Conservation (phyloP, 208 protist species). For the Naegleria gruberi region DNA sequence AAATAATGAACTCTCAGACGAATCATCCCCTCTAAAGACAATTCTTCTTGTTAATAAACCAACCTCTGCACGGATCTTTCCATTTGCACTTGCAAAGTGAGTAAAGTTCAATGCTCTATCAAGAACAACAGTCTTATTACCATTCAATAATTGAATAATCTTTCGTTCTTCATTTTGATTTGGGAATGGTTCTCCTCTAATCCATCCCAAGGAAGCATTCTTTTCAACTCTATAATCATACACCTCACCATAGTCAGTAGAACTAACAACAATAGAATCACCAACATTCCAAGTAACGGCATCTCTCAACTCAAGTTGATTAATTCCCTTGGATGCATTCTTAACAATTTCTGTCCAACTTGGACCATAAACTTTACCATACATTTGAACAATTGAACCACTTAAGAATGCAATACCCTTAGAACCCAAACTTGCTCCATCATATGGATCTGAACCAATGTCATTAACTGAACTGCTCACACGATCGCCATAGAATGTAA, state of each 20-base stretch:
- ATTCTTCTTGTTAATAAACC: background rate
- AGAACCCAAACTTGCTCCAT: background rate
- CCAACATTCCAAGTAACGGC: background rate
- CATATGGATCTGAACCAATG: background rate
- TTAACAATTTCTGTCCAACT: background rate
- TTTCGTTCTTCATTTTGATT: background rate
- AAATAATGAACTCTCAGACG: background rate
- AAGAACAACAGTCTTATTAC: background rate
- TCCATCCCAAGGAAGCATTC: no score
- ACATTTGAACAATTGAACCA: background rate
- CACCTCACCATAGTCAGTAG: background rate
- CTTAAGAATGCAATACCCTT: background rate
- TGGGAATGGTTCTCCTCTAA: background rate
- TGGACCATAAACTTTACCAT: background rate
- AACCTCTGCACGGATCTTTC: slow-evolving; percentile 8
- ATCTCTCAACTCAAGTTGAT: background rate
- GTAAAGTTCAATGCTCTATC: background rate
- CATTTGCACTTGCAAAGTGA: background rate
- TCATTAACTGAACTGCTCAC: background rate
- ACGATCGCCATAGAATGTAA: background rate
- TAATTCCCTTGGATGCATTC: background rate
- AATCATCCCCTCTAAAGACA: background rate
- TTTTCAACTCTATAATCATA: background rate
- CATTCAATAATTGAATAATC: background rate
- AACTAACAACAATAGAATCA: background rate